Base-by-base conservation (phyloP, 805 yeast species). In the Candida sithepensis region DNA sequence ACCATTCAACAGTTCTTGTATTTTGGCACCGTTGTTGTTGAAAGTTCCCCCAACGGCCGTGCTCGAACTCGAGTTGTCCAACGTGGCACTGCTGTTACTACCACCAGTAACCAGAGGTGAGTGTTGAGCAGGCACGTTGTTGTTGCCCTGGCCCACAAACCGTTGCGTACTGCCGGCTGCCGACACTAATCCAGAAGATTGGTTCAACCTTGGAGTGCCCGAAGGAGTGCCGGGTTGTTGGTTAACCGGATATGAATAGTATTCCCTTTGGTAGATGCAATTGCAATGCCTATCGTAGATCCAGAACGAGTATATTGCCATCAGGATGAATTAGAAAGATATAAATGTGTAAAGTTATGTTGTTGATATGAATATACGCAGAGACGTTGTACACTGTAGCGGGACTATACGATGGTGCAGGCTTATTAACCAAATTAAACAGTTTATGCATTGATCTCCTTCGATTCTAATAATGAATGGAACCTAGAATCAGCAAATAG, bases 251-350 rank as follows among this genome's bases (percentile, higher is more conserved):
- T n/a, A n/a, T n/a, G 53, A 44, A n/a, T 55, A 46, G 39, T 84
- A 91, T 63, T 88, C 95, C 45, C 95, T 72, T 52, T 79, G 79
- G 67, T 80, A 92, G 18, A 92, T 81, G 65, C 98, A 91, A 53
- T 85, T 83, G 57, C 97, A 88, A 68, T 92, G 97, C 63, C 94
- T 78, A 64, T 92, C 97, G 63, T 85, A 92, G 46, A 92, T 79
- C 87, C 90, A 88, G 61, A 91, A 85, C 10, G 96, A 87, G 69
- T 84, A 84, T 41, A 90, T 81, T 36, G 86, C 78, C 87, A 81
- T 81, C 10, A 10, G 28, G 28, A 24, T 7, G 28, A 24, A 10
- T 24, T n/a, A n/a, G n/a, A n/a, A n/a, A n/a, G n/a, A n/a, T n/a
- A n/a, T n/a, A n/a, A n/a, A n/a, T n/a, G n/a, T n/a, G n/a, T n/a